Conservation (phyloP, 495 filamentous ascomycete genomes). For the Penicillium crystallinum region DNA sequence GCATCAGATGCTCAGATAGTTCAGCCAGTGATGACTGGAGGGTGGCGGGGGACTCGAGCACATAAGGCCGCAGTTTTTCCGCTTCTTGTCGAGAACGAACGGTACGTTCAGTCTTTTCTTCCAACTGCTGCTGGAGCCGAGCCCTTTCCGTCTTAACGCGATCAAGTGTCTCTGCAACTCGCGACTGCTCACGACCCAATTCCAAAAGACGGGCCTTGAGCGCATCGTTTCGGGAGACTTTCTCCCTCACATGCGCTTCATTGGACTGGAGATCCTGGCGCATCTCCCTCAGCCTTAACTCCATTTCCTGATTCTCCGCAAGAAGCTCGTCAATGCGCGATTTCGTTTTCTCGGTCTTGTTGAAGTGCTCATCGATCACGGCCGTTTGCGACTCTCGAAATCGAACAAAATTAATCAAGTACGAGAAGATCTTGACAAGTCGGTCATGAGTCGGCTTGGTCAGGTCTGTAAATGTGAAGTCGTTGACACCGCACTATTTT, state of each 20-base stretch:
- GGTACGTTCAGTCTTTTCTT: constrained; percentile 69
- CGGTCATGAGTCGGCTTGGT: constrained; percentile 83
- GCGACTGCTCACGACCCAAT: constrained; percentile 69
- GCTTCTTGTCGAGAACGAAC: constrained; percentile 65
- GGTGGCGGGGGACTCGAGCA: constrained; percentile 76
- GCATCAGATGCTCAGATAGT: constrained; percentile 65
- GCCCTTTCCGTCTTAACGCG: constrained; percentile 67
- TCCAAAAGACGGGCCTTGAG: constrained; percentile 74
- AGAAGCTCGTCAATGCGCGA: constrained; percentile 80
- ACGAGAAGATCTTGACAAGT: constrained; percentile 86
- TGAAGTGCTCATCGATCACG: constrained; percentile 87
- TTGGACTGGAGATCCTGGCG: constrained; percentile 66
- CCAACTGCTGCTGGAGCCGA: constrained; percentile 63
- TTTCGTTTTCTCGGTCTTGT: constrained; percentile 80
- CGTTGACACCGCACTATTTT: constrained; percentile 71
- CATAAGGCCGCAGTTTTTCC: constrained; percentile 84
- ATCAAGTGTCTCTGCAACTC: constrained; percentile 71
- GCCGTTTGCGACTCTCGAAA: constrained; percentile 86
- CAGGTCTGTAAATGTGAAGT: constrained; percentile 88
- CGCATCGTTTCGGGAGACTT: constrained; percentile 76
- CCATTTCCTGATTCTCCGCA: constrained; percentile 79
- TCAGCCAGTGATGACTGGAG: constrained; percentile 79
- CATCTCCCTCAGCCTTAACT: constrained; percentile 75
- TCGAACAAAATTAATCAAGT: constrained; percentile 95
- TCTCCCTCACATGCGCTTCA: constrained; percentile 73